phyloP scores from a whole-genome alignment of 805 yeast genomes.

The Isabelozyma gotoi region DNA sequence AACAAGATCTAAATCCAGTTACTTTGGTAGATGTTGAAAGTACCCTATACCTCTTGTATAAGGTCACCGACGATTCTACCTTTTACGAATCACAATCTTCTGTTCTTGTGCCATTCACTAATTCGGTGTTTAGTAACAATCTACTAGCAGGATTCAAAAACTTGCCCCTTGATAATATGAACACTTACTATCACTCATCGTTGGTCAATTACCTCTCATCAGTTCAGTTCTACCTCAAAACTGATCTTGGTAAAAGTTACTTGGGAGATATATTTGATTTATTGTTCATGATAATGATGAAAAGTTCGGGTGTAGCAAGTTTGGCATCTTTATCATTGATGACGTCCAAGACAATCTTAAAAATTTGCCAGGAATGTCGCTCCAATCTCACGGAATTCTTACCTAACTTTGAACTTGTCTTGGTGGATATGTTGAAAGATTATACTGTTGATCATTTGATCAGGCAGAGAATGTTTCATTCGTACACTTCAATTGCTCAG shows the following conservation, averaged over 20 bases:
- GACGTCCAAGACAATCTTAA: slow-evolving; percentile 53
- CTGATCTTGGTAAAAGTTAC: slow-evolving; percentile 41
- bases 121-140: slow-evolving; percentile 20
- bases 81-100: slow-evolving; percentile 32
- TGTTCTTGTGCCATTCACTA: slow-evolving; percentile 23
- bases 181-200: slow-evolving; percentile 31
- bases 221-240: slow-evolving; percentile 58
- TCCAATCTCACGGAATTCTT: slow-evolving; percentile 38
- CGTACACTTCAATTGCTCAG: slow-evolving; percentile 64
- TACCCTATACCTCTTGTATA: slow-evolving; percentile 56
- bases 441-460: slow-evolving; percentile 41
- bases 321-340: slow-evolving; percentile 35
- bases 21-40: slow-evolving; percentile 54
- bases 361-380: slow-evolving; percentile 57
- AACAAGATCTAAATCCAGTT: background rate
- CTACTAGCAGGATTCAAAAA: slow-evolving; percentile 18
- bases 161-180: slow-evolving; percentile 6
- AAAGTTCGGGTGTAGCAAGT: slow-evolving; percentile 19
- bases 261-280: slow-evolving; percentile 56
- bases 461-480: slow-evolving; percentile 58
- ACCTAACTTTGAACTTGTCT: slow-evolving; percentile 48
- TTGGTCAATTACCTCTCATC: slow-evolving; percentile 59
- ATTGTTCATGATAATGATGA: slow-evolving; percentile 43
- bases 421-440: slow-evolving; percentile 47
- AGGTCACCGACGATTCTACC: slow-evolving; percentile 54